Evolutionary conservation across 1,139 yeast species (phyloP).

Genomic region (Maudiozyma humilis): DNA sequence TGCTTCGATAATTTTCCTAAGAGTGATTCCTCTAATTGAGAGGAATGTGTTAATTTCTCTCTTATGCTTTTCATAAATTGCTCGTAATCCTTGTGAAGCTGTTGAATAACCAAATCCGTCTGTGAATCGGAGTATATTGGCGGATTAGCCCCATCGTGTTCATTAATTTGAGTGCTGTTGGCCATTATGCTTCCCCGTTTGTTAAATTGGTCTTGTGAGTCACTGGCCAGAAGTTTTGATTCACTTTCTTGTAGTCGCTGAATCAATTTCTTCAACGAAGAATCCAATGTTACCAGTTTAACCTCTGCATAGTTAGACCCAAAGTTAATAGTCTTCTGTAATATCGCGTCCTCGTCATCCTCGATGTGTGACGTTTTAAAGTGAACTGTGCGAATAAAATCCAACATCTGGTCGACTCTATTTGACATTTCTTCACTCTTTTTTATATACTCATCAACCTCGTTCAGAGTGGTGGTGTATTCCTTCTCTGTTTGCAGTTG

Average conservation of each 20-base stretch:
- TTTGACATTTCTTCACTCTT: conserved; percentile 30
- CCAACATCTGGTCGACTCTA: conserved; percentile 27
- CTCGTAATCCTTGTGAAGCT: conserved; percentile 27
- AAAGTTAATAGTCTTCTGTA: conserved; percentile 26
- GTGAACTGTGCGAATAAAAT: conserved; percentile 16
- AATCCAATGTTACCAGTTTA: conserved; percentile 28
- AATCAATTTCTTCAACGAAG: conserved; percentile 23
- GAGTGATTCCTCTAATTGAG: conserved; percentile 16
- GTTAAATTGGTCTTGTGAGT: not conserved
- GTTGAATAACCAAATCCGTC: conserved; percentile 24
- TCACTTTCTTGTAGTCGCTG: conserved; percentile 6
- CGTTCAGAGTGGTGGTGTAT: conserved; percentile 27
- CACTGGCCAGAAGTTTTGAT: not conserved
- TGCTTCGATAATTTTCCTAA: conserved; percentile 21
- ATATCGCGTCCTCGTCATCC: conserved; percentile 26
- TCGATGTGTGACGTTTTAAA: conserved; percentile 12
- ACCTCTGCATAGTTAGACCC: conserved; percentile 30
- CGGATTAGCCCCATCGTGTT: not conserved
- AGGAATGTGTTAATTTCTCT: conserved; percentile 18
- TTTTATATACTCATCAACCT: conserved; percentile 26
- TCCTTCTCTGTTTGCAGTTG: conserved; percentile 17
- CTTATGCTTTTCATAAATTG: conserved; percentile 23
- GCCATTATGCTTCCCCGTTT: conserved; percentile 8
- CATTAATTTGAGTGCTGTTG: conserved; percentile 10
- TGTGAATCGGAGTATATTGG: conserved; percentile 16